Evolutionary conservation across 2,329 filamentous ascomycete genomes (phyloP), one percentile per base, ranked within the genome.

Genomic region (Pleurostoma richardsiae): DNA sequence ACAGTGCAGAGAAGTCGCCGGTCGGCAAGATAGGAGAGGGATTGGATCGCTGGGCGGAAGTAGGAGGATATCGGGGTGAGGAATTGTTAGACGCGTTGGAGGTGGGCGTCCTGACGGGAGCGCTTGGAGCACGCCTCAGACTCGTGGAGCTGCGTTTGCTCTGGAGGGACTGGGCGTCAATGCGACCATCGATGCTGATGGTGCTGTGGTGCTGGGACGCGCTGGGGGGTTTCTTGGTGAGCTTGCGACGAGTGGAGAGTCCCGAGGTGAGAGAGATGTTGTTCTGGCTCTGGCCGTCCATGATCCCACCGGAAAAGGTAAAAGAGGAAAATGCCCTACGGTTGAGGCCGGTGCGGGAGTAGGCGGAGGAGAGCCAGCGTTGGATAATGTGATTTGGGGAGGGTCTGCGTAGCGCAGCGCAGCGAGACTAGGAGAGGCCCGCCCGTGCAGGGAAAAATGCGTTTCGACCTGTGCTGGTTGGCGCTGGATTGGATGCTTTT

Each of bases 101-200:
- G 36, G 68, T 67, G 50, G 69, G 69, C 47, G 69, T 71, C 51
- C 70, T 70, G 57, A 67, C 64, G 59, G 69, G 79, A 68, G 78
- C 78, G 64, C 78, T 82, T 55, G 80, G 79, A 61, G 78, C 73
- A 62, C 79, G 75, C 63, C 72, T 76, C 62, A 84, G 71, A 64
- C 77, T 83, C 59, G 77, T 74, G 55, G 80, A 82, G 75, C 80
- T 84, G 66, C 76, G 74, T 72, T 82, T 77, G 71, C 77, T 82
- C 65, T 74, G 72, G 57, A 83, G 67, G 55, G 77, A 81, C 58
- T 70, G 70, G 65, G 73, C 68, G 69, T 82, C 78, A 68, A 73
- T 70, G 56, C 68, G 66, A 68, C 70, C 68, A 70, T 80, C 76
- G 68, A 75, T 66, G 61, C 68, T 71, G 60, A 70, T 71, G 52